Percentiles rank a stretch among this genome's conserved stretches.
phyloP scores from a whole-genome alignment of 1,284 basidiomycete species.

The Moesziomyces aphidis region DNA sequence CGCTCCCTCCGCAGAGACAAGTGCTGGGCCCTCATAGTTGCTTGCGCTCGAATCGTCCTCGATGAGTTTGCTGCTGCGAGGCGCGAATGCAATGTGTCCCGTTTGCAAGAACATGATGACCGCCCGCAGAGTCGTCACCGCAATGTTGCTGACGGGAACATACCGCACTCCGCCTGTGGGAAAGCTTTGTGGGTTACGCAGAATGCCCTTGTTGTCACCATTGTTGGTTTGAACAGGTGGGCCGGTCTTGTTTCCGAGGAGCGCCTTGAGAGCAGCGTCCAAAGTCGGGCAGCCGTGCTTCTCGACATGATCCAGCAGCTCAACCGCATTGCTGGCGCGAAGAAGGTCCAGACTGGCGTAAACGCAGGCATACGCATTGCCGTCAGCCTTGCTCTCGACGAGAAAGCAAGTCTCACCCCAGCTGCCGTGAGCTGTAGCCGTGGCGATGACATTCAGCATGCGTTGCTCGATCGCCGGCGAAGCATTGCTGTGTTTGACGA shows the following conservation, averaged over 20 bases:
- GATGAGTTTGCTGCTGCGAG: background rate
- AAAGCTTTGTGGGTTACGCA: background rate
- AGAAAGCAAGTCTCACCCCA: constrained; percentile 41
- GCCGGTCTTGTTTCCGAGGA: background rate
- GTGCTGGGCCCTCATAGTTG: background rate
- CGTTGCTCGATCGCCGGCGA: background rate
- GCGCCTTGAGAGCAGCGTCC: background rate
- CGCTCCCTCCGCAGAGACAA: background rate
- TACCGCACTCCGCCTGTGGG: background rate
- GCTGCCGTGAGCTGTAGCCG: constrained; percentile 1
- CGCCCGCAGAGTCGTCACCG: constrained; percentile 19
- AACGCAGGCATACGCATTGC: constrained; percentile 5
- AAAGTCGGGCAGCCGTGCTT: background rate
- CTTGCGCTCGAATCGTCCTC: background rate
- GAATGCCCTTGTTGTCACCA: background rate
- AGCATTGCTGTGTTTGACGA: background rate
- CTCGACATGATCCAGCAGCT: background rate
- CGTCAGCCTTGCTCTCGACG: constrained; percentile 1
- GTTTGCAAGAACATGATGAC: constrained; percentile 29
- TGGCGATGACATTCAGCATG: constrained; percentile 12
- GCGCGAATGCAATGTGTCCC: constrained; percentile 15
- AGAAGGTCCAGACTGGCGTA: constrained; percentile 1
- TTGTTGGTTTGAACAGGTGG: background rate
- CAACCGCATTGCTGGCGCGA: background rate
- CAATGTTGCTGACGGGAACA: constrained; percentile 2